Evolutionary conservation across 2,329 filamentous ascomycete genomes (phyloP), one percentile per base, ranked within the genome.

Genomic region (Colletotrichum liriopes): DNA sequence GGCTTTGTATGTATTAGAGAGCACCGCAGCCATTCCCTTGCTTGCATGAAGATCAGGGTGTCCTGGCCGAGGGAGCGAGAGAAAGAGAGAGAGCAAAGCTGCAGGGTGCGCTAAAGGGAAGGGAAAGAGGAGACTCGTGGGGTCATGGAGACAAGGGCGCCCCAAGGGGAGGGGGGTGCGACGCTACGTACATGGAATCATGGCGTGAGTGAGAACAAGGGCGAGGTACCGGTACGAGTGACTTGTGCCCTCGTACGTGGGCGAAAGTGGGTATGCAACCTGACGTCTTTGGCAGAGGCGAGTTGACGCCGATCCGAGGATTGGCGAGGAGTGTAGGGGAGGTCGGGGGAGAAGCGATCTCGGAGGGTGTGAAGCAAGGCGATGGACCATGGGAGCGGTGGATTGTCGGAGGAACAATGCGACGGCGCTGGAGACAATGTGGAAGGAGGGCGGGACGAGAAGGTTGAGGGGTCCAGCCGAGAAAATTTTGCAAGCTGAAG

Each of bases 231-330:
- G 56, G 37, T 58, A 71, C 65, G 45, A 32, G 1, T 23, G 14
- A 29, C n/a, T 12, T 32, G 26, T 35, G 11, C 35, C 20, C 23
- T 52, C 11, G 52, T 32, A 32, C 29, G 29, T 68, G 45, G 65
- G 26, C 39, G 52, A 32, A 49, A 32, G 65, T n/a, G 45, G 45
- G 54, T 32, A 69, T 69, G 69, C 52, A 69, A 60, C 52, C 69
- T 72, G 65, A 68, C 69, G 69, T 64, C 59, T 60, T 68, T 32
- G 39, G 69, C 51, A 66, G 51, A 37, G 37, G 32, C 69, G 49
- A 68, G 39, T 54, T 23, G 51, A 52, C 45, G 65, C 35, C 58
- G 59, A 64, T 69, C 69, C 23, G 43, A 54, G 45, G 65, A 35
- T 39, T 47, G 52, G 32, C 52, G 45, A 63, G 52, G 69, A 45